phyloP scores from a whole-genome alignment of 257 asterid genomes.

The Rauvolfia tetraphylla region DNA sequence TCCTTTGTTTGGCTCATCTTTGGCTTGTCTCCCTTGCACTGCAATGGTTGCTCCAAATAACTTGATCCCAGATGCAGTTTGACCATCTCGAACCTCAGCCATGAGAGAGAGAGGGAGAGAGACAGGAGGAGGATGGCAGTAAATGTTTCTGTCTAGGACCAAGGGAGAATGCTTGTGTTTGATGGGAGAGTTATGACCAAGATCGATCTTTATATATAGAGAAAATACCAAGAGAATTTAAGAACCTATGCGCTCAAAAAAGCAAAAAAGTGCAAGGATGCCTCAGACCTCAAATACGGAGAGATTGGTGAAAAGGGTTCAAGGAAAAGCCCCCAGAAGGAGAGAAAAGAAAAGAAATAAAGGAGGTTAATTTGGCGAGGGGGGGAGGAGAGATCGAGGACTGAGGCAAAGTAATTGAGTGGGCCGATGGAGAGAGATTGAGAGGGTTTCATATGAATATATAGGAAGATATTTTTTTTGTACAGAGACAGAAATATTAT shows the following conservation, averaged over 20 bases:
- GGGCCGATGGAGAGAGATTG: constrained; percentile 12
- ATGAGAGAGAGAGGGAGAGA: constrained; percentile 21
- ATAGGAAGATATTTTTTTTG: neutral
- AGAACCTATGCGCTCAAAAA: constrained; percentile 11
- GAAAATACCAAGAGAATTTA: constrained; percentile 3
- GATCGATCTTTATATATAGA: constrained; percentile 5
- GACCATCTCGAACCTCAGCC: constrained; percentile 45
- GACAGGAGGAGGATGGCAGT: constrained; percentile 10
- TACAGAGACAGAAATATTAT: neutral
- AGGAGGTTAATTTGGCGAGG: too few relatives aligned
- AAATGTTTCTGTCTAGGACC: neutral
- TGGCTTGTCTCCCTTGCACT: constrained; percentile 23
- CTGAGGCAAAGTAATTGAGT: too few relatives aligned
- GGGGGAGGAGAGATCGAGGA: neutral
- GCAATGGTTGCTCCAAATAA: constrained; percentile 67
- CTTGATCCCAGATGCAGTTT: constrained; percentile 56
- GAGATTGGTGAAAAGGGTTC: constrained; percentile 5
- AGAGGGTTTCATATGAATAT: neutral
- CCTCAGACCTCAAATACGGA: constrained; percentile 4
- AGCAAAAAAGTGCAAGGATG: constrained; percentile 18
- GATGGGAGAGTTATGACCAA: constrained; percentile 19
- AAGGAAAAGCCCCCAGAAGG: neutral
- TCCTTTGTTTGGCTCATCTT: constrained; percentile 21
- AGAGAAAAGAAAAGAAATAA: neutral
- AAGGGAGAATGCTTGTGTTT: constrained; percentile 19